phyloP scores from a whole-genome alignment of 2,329 filamentous ascomycete genomes.

The Basipetospora chlamydospora region DNA sequence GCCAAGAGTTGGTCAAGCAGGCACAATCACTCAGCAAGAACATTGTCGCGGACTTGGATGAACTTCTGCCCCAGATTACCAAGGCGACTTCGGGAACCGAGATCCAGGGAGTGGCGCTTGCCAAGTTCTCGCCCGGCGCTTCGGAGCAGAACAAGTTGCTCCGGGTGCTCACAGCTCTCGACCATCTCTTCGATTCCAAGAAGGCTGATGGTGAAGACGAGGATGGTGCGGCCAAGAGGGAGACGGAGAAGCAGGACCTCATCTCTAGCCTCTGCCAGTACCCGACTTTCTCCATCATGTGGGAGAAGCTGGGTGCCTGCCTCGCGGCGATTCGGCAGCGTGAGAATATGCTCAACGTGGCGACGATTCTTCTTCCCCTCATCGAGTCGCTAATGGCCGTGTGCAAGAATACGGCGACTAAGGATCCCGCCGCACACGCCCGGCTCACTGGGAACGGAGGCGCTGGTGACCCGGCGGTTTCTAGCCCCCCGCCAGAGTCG shows the following conservation, averaged over 20 bases:
- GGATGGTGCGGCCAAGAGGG: constrained; percentile 29
- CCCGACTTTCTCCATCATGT: constrained; percentile 75
- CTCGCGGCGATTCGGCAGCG: constrained; percentile 77
- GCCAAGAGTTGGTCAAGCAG: constrained; percentile 80
- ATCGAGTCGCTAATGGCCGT: constrained; percentile 98
- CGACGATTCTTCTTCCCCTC: constrained; percentile 82
- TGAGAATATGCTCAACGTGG: constrained; percentile 92
- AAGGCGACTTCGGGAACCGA: constrained; percentile 82
- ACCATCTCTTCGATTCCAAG: constrained; percentile 87
- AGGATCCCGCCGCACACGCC: constrained; percentile 52
- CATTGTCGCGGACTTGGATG: constrained; percentile 71
- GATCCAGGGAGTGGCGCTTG: constrained; percentile 82
- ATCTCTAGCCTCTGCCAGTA: constrained; percentile 83
- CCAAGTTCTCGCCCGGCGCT: constrained; percentile 89
- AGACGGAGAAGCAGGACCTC: constrained; percentile 64
- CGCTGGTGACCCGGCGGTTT: constrained; percentile 49
- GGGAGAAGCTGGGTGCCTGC: constrained; percentile 83
- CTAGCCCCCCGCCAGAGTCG: constrained; percentile 62
- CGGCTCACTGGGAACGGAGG: constrained; percentile 35
- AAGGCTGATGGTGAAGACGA: constrained; percentile 33
- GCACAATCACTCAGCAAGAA: constrained; percentile 72
- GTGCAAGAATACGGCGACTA: constrained; percentile 88
- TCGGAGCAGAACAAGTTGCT: constrained; percentile 95
- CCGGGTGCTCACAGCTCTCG: constrained; percentile 80
- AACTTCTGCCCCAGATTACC: constrained; percentile 73